phyloP scores from a whole-genome alignment of 495 filamentous ascomycete species.

The Lophiostoma macrostomum region DNA sequence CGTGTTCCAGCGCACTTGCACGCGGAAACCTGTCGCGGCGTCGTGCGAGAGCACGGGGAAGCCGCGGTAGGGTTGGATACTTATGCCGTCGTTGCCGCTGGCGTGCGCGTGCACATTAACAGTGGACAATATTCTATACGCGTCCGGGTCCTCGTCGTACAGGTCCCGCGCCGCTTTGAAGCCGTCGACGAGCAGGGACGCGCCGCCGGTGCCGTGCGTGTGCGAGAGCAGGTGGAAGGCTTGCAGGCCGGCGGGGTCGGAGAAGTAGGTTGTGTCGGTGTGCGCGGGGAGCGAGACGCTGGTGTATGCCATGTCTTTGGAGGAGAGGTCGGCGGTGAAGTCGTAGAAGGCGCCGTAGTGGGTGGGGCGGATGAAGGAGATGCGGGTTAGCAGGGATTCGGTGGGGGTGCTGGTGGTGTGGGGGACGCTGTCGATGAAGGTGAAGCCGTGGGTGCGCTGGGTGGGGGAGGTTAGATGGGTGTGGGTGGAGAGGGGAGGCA shows the following conservation, averaged over 20 bases:
- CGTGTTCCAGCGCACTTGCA: conserved; percentile 87
- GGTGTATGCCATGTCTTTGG: conserved; percentile 93
- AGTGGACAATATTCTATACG: conserved; percentile 52
- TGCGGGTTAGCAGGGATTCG: conserved; percentile 66
- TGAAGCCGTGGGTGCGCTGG: conserved; percentile 63
- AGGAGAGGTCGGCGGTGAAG: conserved; percentile 82
- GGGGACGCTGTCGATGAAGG: conserved; percentile 59
- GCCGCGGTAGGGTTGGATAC: conserved; percentile 62
- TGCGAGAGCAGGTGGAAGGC: conserved; percentile 88
- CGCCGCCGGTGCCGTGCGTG: conserved; percentile 61
- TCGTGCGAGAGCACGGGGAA: conserved; percentile 68
- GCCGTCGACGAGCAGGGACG: conserved; percentile 77
- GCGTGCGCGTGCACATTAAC: conserved; percentile 67
- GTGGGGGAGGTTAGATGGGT: conserved; percentile 2
- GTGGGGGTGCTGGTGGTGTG: conserved; percentile 66
- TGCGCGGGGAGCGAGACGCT: conserved; percentile 70
- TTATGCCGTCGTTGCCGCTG: conserved; percentile 77
- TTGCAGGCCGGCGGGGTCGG: conserved; percentile 83
- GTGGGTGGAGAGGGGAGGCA: no score
- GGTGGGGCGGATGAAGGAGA: conserved; percentile 77
- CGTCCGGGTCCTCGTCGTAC: conserved; percentile 43
- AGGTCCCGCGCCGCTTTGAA: conserved; percentile 66
- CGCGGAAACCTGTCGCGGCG: conserved; percentile 43
- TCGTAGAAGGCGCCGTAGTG: conserved; percentile 97
- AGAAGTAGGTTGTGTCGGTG: conserved; percentile 93